Conservation (phyloP, 2,329 filamentous ascomycete species). For the Aspergillus terreus region DNA sequence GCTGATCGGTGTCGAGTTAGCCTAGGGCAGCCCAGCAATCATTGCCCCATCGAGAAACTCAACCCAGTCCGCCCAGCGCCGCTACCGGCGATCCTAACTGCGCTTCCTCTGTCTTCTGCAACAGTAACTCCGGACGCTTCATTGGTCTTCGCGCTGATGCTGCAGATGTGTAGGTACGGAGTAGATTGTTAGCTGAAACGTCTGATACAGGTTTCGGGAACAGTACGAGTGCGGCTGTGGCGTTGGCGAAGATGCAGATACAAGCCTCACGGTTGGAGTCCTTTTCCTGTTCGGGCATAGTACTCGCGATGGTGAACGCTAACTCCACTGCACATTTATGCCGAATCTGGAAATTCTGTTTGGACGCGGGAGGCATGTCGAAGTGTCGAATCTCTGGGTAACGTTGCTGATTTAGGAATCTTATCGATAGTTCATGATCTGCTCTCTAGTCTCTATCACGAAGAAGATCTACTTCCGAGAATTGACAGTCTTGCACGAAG, state of each 20-base stretch:
- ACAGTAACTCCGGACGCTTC: not conserved
- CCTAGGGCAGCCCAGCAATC: slow-evolving; percentile 4
- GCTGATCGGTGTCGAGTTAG: not conserved
- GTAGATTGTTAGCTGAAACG: too few relatives aligned
- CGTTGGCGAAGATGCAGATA: not conserved
- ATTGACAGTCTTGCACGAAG: too few relatives aligned
- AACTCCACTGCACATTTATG: not conserved
- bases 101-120: not conserved
- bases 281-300: not conserved
- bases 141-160: too few relatives aligned
- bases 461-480: too few relatives aligned
- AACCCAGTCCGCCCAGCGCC: not conserved
- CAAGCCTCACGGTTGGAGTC: not conserved
- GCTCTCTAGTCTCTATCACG: too few relatives aligned
- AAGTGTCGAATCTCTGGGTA: not conserved
- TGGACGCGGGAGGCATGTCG: not conserved
- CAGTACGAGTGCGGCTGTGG: too few relatives aligned
- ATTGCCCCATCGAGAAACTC: slow-evolving; percentile 3
- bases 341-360: not conserved
- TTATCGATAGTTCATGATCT: not conserved
- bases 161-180: too few relatives aligned
- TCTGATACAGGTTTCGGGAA: too few relatives aligned
- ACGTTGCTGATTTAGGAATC: not conserved
- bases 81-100: slow-evolving; percentile 5
- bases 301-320: not conserved